phyloP scores from a whole-genome alignment of 2,329 filamentous ascomycete genomes.

The Dactylellina parvicollis region DNA sequence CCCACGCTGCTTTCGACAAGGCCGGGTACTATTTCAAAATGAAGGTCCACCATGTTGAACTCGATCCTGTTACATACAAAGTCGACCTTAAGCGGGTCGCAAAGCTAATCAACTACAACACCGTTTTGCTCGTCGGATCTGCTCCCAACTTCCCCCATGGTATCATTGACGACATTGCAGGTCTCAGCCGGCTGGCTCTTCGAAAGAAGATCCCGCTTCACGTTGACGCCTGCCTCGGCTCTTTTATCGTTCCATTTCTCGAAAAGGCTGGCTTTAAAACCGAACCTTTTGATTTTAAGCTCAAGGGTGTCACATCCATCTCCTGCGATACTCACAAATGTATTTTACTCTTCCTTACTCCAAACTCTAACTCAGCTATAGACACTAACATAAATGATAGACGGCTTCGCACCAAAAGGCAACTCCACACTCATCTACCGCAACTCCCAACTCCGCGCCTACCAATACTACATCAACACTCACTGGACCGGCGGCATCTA shows the following conservation, averaged over 20 bases:
- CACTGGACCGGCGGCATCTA: slow-evolving; percentile 98
- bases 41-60: slow-evolving; percentile 87
- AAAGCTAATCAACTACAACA: slow-evolving; percentile 92
- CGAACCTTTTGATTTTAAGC: slow-evolving; percentile 89
- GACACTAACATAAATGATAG: slow-evolving; percentile 33
- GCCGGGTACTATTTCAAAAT: slow-evolving; percentile 96
- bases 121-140: slow-evolving; percentile 88
- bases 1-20: slow-evolving; percentile 95
- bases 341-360: slow-evolving; percentile 2
- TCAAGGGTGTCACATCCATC: slow-evolving; percentile 93
- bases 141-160: slow-evolving; percentile 98
- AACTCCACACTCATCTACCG: slow-evolving; percentile 95
- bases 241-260: slow-evolving; percentile 91
- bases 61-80: slow-evolving; percentile 85
- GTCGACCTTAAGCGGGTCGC: slow-evolving; percentile 81
- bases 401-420: slow-evolving; percentile 97
- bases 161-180: slow-evolving; percentile 92
- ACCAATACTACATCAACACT: slow-evolving; percentile 96
- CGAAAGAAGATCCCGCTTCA: slow-evolving; percentile 86
- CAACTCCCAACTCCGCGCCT: slow-evolving; percentile 76
- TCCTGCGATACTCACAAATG: slow-evolving; percentile 97
- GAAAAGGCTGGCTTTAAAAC: slow-evolving; percentile 92
- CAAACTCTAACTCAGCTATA: background rate
- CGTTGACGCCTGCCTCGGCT: slow-evolving; percentile 97
- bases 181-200: slow-evolving; percentile 82